These are phyloP conservation scores for Phialophora tarda DNA, from an alignment of 2,329 filamentous ascomycete genomes.

Conservation along the genomic window DNA sequence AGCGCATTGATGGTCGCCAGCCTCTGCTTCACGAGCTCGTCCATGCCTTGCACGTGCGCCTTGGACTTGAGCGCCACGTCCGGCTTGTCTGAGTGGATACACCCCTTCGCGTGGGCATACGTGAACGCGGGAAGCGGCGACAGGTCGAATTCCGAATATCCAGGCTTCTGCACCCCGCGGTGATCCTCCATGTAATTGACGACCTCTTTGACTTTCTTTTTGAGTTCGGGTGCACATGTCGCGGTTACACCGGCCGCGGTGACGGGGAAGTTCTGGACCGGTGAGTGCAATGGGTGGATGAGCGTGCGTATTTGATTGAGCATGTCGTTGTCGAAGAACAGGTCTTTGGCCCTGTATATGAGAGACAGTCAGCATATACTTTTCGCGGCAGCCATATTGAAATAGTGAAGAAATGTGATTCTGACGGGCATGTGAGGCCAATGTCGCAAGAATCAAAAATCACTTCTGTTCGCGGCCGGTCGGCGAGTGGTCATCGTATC, in stretches of 20 bases:
- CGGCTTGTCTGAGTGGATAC: constrained; percentile 19
- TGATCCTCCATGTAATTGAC: background rate
- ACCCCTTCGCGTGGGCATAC: constrained; percentile 28
- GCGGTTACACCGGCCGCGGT: background rate
- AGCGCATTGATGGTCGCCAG: constrained; percentile 16
- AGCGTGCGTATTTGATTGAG: constrained; percentile 27
- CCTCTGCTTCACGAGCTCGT: constrained; percentile 16
- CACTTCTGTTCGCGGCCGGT: background rate
- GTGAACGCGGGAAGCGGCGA: constrained; percentile 17
- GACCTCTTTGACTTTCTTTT: constrained; percentile 18
- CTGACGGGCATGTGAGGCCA: background rate
- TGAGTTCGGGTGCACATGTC: background rate
- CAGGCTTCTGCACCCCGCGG: background rate
- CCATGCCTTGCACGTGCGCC: constrained; percentile 17
- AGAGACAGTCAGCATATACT: background rate
- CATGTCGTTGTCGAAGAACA: background rate
- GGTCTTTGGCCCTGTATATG: background rate
- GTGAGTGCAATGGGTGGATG: constrained; percentile 26
- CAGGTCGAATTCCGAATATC: background rate
- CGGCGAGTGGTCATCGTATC: background rate
- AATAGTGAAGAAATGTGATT: background rate
- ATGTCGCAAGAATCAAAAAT: background rate
- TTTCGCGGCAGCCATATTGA: background rate
- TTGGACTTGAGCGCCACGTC: constrained; percentile 22
- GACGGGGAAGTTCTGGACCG: constrained; percentile 14